Evolutionary conservation across 768 basidiomycete species (phyloP), one percentile per base, ranked within the genome.

Genomic region (Boletus reticulatus): DNA sequence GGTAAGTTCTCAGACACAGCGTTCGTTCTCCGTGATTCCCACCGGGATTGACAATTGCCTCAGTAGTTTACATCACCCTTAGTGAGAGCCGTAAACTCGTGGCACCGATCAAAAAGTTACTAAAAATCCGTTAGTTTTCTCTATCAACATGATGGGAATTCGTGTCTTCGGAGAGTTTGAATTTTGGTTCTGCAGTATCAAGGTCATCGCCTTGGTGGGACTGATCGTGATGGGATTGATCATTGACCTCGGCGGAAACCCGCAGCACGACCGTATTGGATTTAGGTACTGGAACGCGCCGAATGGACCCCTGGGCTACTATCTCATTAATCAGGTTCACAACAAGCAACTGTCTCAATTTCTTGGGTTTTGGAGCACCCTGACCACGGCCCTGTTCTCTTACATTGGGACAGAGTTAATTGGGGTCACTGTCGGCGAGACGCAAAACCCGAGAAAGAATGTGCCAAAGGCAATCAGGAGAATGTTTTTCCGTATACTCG

Each of bases 121-220:
- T 27, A 14, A 56, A 56, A 19, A 9, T 17, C 20, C 54, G 36
- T 16, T 53, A 84, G 80, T 85, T 52, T 79, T 82, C 56, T 14
- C 74, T 19, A 63, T 85, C 63, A 86, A 84, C 65, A 68, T 84
- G 19, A 72, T 85, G 49, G 87, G 87, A 45, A 80, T 88, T 20
- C 79, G 82, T 2, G 77, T 85, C 63, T 84, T 80, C 55, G 83
- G 82, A 17, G 78, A 78, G 62, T 70, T 77, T 42, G 83, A 85
- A 66, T 83, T 86, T 65, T 80, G 75, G 68, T 82, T 83, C 62
- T 79, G 69, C 46, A 66, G 65, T 31, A 69, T 78, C 66, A 76
- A 78, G 71, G 77, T 82, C 52, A 62, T 78, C 50, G 71, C 83
- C 38, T 63, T 78, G 53, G 59, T 74, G 32, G 72, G 72, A 47